A percentile compares a stretch with the other conserved stretches of the same genome.
phyloP scores from a whole-genome alignment of 2,329 filamentous ascomycete species.

The Colletotrichum graminicola region DNA sequence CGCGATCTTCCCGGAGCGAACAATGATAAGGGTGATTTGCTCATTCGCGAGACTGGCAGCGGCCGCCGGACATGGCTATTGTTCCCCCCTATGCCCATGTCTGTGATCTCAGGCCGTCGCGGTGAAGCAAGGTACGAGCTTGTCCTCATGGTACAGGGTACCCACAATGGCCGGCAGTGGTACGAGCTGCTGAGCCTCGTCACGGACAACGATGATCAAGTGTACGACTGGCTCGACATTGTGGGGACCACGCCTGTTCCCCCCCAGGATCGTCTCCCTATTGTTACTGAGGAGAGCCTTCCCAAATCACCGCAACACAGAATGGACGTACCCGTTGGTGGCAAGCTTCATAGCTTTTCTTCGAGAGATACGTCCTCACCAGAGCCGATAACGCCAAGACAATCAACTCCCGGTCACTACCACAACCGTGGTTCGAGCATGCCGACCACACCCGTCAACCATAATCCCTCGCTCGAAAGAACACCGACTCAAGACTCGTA shows the following conservation, averaged over 20 bases:
- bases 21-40: constrained; percentile 81
- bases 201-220: constrained; percentile 81
- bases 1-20: constrained; percentile 81
- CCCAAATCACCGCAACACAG: constrained; percentile 32
- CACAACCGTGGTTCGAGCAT: constrained; percentile 49
- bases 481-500: constrained; percentile 55
- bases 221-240: constrained; percentile 89
- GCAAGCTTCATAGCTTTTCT: constrained; percentile 26
- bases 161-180: constrained; percentile 77
- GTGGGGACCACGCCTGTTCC: constrained; percentile 68
- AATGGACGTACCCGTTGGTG: constrained; percentile 40
- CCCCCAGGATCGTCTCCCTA: constrained; percentile 55
- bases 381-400: constrained; percentile 48
- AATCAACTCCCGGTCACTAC: constrained; percentile 52
- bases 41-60: constrained; percentile 90
- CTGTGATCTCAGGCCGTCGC: constrained; percentile 81
- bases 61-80: constrained; percentile 82
- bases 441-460: constrained; percentile 47
- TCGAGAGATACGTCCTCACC: constrained; percentile 41
- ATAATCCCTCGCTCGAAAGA: constrained; percentile 50
- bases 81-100: constrained; percentile 86
- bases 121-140: constrained; percentile 79
- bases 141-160: constrained; percentile 87
- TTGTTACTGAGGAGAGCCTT: constrained; percentile 47
- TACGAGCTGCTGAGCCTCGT: constrained; percentile 84